Evolutionary conservation across 257 asterid species (phyloP), one percentile per base, ranked within the genome.

Genomic region (Solanum arcanum): DNA sequence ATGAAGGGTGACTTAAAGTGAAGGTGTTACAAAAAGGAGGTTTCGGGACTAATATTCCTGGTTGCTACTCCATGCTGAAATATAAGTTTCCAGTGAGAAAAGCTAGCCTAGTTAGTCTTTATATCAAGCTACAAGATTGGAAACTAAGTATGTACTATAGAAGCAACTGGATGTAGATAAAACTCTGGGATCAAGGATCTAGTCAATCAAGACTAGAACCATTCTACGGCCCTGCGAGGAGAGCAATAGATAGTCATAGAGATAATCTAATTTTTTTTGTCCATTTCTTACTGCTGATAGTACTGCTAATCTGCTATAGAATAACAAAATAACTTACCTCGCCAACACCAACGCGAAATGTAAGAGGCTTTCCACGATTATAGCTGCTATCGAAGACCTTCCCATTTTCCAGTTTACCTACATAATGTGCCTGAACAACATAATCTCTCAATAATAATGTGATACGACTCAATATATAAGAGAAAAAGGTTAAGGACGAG

Each of bases 341-440:
- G 29, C 99, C 99, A 62, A 92, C 98, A 80, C 99, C 99, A 27
- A 95, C 86, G 13, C 95, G 98, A 89, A 96, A 95, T 12, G 98
- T 88, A 39, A 96, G 97, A 41, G 98, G 98, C 92, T 96, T 95
- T 76, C 99, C 98, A n/a, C 99, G 89, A 47, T 91, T 92, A 89
- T 95, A 95, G 90, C 99, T 96, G 95, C 99, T 96, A 68, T 96
- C 99, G 44, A 96, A 96, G 35, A 96, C 97, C 87, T 90, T 94
- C 27, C 99, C 99, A 81, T 95, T 90, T 88, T 92, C 94, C 90
- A 95, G 86, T 76, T 90, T 96, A 66, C 99, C 98, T 5, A 91
- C 87, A 86, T 96, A 96, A 91, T 95, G 99, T 86, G 98, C 98
- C 99, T 96, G 94, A 10, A 66, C 27, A 75, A 8, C 44, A 66